These are phyloP conservation scores for Nigrospora oryzae DNA, from an alignment of 2,329 filamentous ascomycete species.

Conservation along the genomic window DNA sequence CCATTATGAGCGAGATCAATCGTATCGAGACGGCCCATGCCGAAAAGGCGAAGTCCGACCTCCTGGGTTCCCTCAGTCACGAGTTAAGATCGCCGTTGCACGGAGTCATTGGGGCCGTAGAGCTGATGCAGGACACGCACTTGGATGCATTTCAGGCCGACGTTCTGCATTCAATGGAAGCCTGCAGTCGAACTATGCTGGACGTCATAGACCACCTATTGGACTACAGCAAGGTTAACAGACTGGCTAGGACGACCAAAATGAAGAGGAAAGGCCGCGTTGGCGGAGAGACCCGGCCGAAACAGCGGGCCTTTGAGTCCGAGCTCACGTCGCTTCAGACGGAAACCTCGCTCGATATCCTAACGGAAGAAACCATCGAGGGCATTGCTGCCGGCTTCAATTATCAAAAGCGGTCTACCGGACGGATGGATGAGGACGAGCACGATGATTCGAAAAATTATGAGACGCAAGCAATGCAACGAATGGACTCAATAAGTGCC, in stretches of 20 bases:
- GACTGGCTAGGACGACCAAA: conserved; percentile 10
- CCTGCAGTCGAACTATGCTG: conserved; percentile 39
- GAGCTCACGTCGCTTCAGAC: too few species aligned
- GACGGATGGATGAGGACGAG: too few species aligned
- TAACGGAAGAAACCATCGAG: too few species aligned
- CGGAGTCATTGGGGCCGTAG: conserved; percentile 45
- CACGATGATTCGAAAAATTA: too few species aligned
- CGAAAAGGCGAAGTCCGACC: conserved; percentile 45
- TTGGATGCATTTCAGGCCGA: conserved; percentile 36
- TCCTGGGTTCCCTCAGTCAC: conserved; percentile 52
- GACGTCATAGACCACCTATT: conserved; percentile 45
- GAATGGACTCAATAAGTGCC: too few species aligned
- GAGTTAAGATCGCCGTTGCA: conserved; percentile 54
- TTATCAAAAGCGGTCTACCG: too few species aligned
- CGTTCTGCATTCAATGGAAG: conserved; percentile 40
- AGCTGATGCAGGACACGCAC: conserved; percentile 40
- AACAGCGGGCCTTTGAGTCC: too few species aligned
- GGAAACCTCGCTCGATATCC: too few species aligned
- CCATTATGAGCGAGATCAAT: conserved; percentile 48
- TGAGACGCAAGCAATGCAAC: too few species aligned
- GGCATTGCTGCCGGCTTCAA: too few species aligned
- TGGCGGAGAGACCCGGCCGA: too few species aligned
- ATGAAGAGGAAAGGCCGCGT: too few species aligned
- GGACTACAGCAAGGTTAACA: conserved; percentile 47
- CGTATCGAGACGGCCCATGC: conserved; percentile 27